Conservation (phyloP, 2,329 filamentous ascomycete genomes). For the Aspergillus sp. region DNA sequence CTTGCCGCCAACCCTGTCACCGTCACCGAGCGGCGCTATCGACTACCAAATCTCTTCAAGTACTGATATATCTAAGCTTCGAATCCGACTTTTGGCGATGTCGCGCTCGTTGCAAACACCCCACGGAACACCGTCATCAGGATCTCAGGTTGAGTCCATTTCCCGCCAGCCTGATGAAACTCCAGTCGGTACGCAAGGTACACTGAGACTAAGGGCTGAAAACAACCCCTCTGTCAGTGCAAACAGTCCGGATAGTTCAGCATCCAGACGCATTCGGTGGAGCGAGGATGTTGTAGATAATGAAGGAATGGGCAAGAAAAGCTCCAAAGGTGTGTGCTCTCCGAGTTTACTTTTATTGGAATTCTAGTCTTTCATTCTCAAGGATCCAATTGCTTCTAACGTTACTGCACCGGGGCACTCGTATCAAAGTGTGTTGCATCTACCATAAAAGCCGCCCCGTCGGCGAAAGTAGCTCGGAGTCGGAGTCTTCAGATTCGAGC, state of each 20-base stretch:
- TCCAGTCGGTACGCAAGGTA: conserved; percentile 26
- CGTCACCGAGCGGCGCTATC: no score
- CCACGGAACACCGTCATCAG: conserved; percentile 32
- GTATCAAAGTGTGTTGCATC: conserved; percentile 87
- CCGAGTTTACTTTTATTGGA: neutral
- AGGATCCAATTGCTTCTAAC: neutral
- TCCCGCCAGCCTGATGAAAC: conserved; percentile 21
- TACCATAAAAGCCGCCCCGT: conserved; percentile 83
- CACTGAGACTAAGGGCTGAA: conserved; percentile 32
- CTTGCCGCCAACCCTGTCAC: no score
- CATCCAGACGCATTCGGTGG: conserved; percentile 75
- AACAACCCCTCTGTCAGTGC: conserved; percentile 9
- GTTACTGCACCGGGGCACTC: neutral
- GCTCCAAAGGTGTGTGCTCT: conserved; percentile 71
- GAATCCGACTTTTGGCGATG: neutral
- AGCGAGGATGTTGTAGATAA: conserved; percentile 93
- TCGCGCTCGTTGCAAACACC: neutral
- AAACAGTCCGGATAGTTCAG: conserved; percentile 23
- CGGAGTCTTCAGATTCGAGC: conserved; percentile 52
- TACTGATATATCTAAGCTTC: neutral
- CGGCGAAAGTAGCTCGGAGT: conserved; percentile 72
- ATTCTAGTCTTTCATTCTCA: neutral
- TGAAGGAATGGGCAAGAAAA: conserved; percentile 90
- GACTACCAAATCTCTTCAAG: neutral
- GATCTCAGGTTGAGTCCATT: conserved; percentile 28